Conservation (phyloP, 2,329 filamentous ascomycete genomes). For the Epichloe amarillans region DNA sequence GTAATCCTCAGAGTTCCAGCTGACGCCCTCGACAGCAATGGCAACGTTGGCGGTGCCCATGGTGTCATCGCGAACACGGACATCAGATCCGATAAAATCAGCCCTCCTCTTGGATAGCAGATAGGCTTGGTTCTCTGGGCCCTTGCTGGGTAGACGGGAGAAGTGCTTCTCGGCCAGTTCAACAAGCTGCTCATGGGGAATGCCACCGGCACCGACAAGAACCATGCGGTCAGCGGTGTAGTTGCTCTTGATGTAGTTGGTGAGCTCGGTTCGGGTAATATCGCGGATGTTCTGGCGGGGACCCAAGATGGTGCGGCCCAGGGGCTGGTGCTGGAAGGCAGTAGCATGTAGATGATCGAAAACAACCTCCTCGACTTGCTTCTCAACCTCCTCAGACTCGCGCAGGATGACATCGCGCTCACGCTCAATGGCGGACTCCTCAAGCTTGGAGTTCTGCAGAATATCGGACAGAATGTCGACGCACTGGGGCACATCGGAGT, state of each 20-base stretch:
- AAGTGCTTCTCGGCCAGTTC: conserved; percentile 97
- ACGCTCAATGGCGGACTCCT: conserved; percentile 82
- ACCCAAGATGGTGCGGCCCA: conserved; percentile 94
- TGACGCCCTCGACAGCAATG: conserved; percentile 96
- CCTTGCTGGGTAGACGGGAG: conserved; percentile 59
- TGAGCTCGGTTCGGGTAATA: conserved; percentile 82
- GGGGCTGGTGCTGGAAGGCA: conserved; percentile 89
- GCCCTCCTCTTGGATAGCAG: conserved; percentile 74
- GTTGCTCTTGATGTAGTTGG: conserved; percentile 98
- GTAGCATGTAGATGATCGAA: conserved; percentile 98
- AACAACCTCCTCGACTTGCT: conserved; percentile 98
- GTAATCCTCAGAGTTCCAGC: conserved; percentile 99
- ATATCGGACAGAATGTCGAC: conserved; percentile 99
- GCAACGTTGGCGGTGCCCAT: conserved; percentile 95
- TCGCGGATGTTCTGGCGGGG: conserved; percentile 96
- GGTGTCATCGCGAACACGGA: conserved; percentile 90
- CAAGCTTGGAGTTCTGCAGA: conserved; percentile 97
- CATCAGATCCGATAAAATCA: conserved; percentile 92
- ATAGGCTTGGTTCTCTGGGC: conserved; percentile 61
- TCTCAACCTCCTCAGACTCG: conserved; percentile 99
- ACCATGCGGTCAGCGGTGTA: conserved; percentile 99
- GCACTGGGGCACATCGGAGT: conserved; percentile 87
- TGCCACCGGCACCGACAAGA: conserved; percentile 84
- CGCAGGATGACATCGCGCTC: conserved; percentile 97
- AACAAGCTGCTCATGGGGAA: conserved; percentile 88